Percentiles rank a stretch among this genome's conserved stretches.
Conservation (phyloP, 2,329 filamentous ascomycete species). For the Hymenoscyphus scutula region DNA sequence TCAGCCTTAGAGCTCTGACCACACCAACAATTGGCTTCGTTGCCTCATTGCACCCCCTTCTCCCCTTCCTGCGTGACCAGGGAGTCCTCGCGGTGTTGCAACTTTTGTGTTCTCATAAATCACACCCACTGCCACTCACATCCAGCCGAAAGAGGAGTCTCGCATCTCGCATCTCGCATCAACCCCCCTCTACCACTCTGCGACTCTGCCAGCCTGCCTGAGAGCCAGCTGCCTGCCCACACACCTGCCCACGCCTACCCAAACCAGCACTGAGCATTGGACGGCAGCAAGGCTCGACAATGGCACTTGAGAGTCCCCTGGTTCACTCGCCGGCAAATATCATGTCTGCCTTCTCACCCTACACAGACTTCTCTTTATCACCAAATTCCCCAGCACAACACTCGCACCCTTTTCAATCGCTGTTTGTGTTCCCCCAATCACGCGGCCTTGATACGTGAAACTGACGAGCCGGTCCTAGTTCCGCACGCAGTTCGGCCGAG, state of each 20-base stretch:
- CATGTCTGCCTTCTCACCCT: constrained; percentile 52
- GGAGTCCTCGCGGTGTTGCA: constrained; percentile 11
- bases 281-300: constrained; percentile 32
- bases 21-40: background rate
- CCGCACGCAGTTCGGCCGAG: constrained; percentile 45
- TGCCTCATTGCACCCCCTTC: background rate
- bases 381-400: constrained; percentile 49
- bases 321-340: constrained; percentile 60
- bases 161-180: too few species aligned
- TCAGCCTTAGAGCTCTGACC: constrained; percentile 7
- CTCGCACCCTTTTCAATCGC: constrained; percentile 48
- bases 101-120: constrained; percentile 20
- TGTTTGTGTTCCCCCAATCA: constrained; percentile 43
- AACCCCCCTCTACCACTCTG: constrained; percentile 18
- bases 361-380: constrained; percentile 54
- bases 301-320: constrained; percentile 62
- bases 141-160: constrained; percentile 19
- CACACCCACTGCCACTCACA: constrained; percentile 16
- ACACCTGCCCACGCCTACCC: constrained; percentile 13
- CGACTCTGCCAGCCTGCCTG: background rate
- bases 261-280: background rate
- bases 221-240: constrained; percentile 11
- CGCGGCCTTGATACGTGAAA: constrained; percentile 5
- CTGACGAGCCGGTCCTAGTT: constrained; percentile 37
- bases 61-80: background rate